phyloP scores from a whole-genome alignment of 768 basidiomycete genomes.

The Collybiopsis luxurians region DNA sequence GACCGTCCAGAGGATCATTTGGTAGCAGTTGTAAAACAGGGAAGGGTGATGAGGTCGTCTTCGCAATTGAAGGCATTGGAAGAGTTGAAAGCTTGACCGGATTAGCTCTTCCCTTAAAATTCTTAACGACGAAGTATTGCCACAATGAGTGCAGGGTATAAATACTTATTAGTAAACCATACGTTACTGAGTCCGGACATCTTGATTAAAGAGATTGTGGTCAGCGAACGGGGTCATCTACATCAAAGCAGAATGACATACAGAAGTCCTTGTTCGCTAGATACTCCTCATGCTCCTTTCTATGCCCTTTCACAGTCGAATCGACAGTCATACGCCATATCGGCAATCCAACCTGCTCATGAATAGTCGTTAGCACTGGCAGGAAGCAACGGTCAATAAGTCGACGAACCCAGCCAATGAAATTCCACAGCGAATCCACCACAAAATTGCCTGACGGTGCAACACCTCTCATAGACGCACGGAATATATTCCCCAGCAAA shows the following conservation, averaged over 20 bases:
- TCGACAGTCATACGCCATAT: constrained; percentile 53
- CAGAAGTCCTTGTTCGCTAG: constrained; percentile 40
- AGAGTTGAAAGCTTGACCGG: background rate
- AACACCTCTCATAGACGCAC: constrained; percentile 62
- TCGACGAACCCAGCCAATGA: constrained; percentile 42
- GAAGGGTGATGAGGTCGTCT: constrained; percentile 20
- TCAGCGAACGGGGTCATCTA: no score
- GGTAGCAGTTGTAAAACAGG: constrained; percentile 33
- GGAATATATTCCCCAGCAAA: constrained; percentile 63
- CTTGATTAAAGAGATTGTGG: no score
- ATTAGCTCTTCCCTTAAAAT: no score
- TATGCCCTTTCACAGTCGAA: constrained; percentile 42
- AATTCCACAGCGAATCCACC: constrained; percentile 50
- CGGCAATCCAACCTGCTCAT: constrained; percentile 44
- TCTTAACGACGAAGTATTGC: background rate
- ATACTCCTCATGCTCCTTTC: constrained; percentile 45
- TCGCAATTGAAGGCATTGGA: background rate
- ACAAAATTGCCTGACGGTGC: constrained; percentile 58
- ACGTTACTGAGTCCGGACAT: no score
- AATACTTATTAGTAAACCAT: no score
- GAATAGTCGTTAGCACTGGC: background rate
- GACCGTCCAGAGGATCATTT: constrained; percentile 39
- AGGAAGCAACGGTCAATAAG: background rate
- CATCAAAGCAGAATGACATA: no score
- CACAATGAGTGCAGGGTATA: no score